Base-by-base conservation (phyloP, 768 basidiomycete genomes). In the Cystobasidium ongulense region DNA sequence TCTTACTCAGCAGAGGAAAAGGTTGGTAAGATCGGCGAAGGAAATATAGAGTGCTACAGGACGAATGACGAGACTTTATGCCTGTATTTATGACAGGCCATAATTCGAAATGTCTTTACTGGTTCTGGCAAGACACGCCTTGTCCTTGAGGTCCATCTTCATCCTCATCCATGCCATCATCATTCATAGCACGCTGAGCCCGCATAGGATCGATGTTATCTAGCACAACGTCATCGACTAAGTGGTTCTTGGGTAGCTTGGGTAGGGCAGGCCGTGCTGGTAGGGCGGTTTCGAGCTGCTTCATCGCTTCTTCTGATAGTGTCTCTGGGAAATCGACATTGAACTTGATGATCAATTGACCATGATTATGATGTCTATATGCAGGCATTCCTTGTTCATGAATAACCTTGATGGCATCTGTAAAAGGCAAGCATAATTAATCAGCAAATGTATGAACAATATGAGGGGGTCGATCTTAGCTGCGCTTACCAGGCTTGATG, bases 371-470 rank as follows among this genome's bases (percentile, higher is more conserved):
- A 82, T 98, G 95, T 75, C 96, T 88, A 81, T 90, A 90, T 63
- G 96, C 97, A 15, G 95, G 96, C 96, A 99, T 99, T 75, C 96
- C 96, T 83, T 98, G 94, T 3, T 90, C 91, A 62, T 86, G 86
- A 78, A 99, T 89, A 76, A 94, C 88, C 83, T 96, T 97, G 79
- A 93, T 80, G 53, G 90, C 88, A 75, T 90, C 95, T 94, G 78
- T 61, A 57, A 8, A 38, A 57, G 23, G 38, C 63, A 21, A 72
- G 63, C 64, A 74, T 33, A 29, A 63, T 46, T 46, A n/a, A 72
- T 63, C 71, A 25, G 74, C 46, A n/a, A 33, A 63, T 4, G 17
- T 23, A 72, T 41, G 25, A 77, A 76, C 36, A 61, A 36, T 74
- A 3, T 57, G 50, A 71, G 31, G 39, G 13, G 18, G 1, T 18